Percentiles rank a stretch among this genome's conserved stretches.
Conservation (phyloP, 805 yeast species). For the Huiozyma sinensis region DNA sequence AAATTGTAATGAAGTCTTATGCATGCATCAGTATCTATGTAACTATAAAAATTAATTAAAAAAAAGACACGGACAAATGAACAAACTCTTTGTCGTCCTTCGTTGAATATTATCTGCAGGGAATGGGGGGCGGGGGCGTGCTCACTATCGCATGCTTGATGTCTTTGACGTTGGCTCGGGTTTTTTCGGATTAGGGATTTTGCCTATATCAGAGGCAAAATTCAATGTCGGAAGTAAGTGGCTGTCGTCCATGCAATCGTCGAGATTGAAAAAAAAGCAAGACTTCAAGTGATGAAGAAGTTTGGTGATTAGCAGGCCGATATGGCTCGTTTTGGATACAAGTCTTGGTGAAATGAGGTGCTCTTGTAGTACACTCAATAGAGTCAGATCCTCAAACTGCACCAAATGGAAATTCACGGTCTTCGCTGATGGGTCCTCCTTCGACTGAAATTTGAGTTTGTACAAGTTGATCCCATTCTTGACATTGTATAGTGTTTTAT, state of each 20-base stretch:
- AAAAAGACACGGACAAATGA: background rate
- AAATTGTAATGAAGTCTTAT: background rate
- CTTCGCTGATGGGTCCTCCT: background rate
- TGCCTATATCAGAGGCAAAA: slow-evolving; percentile 1
- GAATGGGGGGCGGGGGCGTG: too few species aligned
- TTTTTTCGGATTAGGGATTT: slow-evolving; percentile 1
- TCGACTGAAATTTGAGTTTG: slow-evolving; percentile 12
- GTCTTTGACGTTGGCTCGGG: background rate
- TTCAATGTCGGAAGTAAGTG: slow-evolving; percentile 6
- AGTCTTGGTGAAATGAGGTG: slow-evolving; percentile 3
- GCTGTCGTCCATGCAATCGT: slow-evolving; percentile 5
- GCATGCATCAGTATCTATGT: background rate
- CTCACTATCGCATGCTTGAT: background rate
- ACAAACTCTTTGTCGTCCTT: background rate
- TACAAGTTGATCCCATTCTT: slow-evolving; percentile 11
- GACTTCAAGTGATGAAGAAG: slow-evolving; percentile 29
- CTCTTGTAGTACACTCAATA: slow-evolving; percentile 8
- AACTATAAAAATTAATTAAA: background rate
- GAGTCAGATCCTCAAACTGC: slow-evolving; percentile 16
- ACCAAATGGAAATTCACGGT: slow-evolving; percentile 17
- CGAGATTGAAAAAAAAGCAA: slow-evolving; percentile 26
- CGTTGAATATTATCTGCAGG: background rate
- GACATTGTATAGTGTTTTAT: background rate
- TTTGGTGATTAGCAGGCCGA: slow-evolving; percentile 19
- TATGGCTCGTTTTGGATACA: slow-evolving; percentile 11